Base-by-base conservation (phyloP, 1,284 basidiomycete species). In the Microbotryum violaceum region DNA sequence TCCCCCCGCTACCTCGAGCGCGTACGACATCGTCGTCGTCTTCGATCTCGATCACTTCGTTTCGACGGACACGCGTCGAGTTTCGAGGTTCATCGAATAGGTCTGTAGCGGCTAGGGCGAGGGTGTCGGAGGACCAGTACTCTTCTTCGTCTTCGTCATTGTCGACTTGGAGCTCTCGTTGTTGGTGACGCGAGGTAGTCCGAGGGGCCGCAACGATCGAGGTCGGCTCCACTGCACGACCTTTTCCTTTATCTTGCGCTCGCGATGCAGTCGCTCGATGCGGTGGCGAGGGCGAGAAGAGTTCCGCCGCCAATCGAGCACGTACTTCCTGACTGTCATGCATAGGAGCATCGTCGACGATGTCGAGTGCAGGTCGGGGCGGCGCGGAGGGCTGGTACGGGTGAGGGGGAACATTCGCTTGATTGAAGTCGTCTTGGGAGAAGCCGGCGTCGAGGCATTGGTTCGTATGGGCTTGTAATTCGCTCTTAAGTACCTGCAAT, bases 21-120 rank as follows among this genome's bases (percentile, higher is more conserved):
- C 27, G 49, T 20, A 51, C 56, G n/a, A 51, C 59, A 10, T 61
- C 56, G 7, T 61, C 55, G 54, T 60, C 54, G 42, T 60, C 62
- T 18, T 54, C 51, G 37, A 49, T 46, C 46, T 52, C 58, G 27
- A 60, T 49, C 37, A 42, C 37, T 42, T 42, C 37, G 37, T 9
- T 42, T 18, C 37, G 37, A 18, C 37, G 37, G 8, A 8, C 31
- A 42, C 37, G 37, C 14, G 37, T 42, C 12, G 37, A 18, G 4
- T 1, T 16, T 6, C 37, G 12, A 18, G 37, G 37, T 18, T 42
- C 37, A 27, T 45, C 44, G 49, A 60, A 33, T 20, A 64, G n/a
- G 37, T 45, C 56, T 44, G 55, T 56, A 49, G 55, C 33, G 10
- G 58, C n/a, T 20, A 29, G 21, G 1, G 52, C 52, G 42, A 46